phyloP scores from a whole-genome alignment of 371 early-diverging fungal genomes.

The Mucor plumbeus region DNA sequence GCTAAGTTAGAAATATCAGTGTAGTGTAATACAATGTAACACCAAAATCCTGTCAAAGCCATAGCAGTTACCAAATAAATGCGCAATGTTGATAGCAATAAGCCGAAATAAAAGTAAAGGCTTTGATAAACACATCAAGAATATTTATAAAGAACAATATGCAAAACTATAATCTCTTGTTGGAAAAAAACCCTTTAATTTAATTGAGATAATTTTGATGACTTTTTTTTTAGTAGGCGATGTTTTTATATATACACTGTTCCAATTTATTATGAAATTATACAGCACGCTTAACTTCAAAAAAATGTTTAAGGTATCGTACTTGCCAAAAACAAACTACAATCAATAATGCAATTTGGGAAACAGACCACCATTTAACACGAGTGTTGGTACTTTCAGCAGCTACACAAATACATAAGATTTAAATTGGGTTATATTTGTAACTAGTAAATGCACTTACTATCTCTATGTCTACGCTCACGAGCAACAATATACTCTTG shows the following conservation, averaged over 20 bases:
- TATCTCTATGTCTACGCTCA: slow-evolving; percentile 73
- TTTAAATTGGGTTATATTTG: not conserved
- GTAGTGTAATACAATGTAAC: not conserved
- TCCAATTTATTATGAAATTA: slow-evolving; percentile 29
- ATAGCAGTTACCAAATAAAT: not conserved
- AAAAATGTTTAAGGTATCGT: slow-evolving; percentile 75
- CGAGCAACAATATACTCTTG: slow-evolving; percentile 77
- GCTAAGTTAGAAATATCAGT: not conserved
- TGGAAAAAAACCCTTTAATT: not conserved
- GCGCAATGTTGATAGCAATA: not conserved
- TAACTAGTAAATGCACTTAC: slow-evolving; percentile 48
- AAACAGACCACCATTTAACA: slow-evolving; percentile 82
- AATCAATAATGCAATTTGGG: slow-evolving; percentile 65
- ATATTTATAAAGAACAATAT: not conserved
- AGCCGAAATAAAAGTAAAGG: not conserved
- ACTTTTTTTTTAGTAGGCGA: not conserved
- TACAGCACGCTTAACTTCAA: slow-evolving; percentile 78
- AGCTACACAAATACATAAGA: slow-evolving; percentile 46
- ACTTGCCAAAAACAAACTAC: slow-evolving; percentile 76
- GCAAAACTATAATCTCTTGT: not conserved
- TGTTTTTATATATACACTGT: not conserved
- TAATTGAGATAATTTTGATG: not conserved
- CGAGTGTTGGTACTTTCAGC: slow-evolving; percentile 79
- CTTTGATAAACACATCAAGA: not conserved
- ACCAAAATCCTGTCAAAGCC: not conserved